Conservation (phyloP, 2,329 filamentous ascomycete genomes). For the Podosphaera aphanis region DNA sequence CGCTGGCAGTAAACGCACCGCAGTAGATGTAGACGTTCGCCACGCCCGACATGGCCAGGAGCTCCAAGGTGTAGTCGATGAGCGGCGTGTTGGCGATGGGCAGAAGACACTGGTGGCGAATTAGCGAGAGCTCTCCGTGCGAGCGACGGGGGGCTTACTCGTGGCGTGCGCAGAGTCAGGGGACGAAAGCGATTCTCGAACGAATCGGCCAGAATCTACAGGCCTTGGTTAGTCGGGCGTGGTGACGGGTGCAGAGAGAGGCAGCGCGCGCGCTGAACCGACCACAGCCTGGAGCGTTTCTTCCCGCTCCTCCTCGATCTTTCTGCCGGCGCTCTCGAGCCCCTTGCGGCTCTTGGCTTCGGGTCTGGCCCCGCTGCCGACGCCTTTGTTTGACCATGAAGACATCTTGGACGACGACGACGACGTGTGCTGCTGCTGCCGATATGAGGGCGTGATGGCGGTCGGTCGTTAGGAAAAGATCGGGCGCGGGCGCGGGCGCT, state of each 20-base stretch:
- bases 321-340: constrained; percentile 9
- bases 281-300: constrained; percentile 18
- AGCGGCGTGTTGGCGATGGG: constrained; percentile 82
- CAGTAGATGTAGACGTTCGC: constrained; percentile 85
- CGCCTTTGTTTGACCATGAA: constrained; percentile 9
- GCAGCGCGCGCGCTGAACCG: constrained; percentile 4
- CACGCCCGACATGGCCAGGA: constrained; percentile 85
- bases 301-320: constrained; percentile 16
- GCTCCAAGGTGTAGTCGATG: constrained; percentile 94
- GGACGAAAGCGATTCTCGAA: constrained; percentile 84
- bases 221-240: too few species aligned
- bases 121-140: constrained; percentile 1
- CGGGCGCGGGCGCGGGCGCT: too few species aligned
- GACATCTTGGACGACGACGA: constrained; percentile 7
- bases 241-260: too few species aligned
- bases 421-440: too few species aligned
- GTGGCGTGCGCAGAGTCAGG: constrained; percentile 68
- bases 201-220: constrained; percentile 69
- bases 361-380: constrained; percentile 9
- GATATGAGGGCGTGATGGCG: too few species aligned
- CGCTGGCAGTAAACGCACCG: constrained; percentile 61
- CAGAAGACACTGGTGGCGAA: constrained; percentile 50
- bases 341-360: constrained; percentile 12
- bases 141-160: constrained; percentile 31
- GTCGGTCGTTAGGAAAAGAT: background rate